Conservation (phyloP, 2,329 filamentous ascomycete species). For the Emericellopsis atlantica region DNA sequence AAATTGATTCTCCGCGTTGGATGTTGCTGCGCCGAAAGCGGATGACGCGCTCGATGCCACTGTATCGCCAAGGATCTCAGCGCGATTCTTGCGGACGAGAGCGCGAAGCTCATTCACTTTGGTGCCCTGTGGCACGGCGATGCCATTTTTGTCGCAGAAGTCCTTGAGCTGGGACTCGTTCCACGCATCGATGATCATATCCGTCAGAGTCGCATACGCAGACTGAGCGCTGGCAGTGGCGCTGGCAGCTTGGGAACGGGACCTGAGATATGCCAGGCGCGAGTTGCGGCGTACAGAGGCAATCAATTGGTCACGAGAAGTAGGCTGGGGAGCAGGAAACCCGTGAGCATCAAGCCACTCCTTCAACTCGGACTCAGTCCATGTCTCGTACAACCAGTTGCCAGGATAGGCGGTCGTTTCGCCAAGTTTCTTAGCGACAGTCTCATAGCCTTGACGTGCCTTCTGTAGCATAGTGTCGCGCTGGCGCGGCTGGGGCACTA, state of each 20-base stretch:
- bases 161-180: slow-evolving; percentile 80
- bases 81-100: slow-evolving; percentile 77
- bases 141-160: slow-evolving; percentile 82
- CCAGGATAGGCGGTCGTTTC: slow-evolving; percentile 81
- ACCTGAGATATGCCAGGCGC: slow-evolving; percentile 59
- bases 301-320: slow-evolving; percentile 75
- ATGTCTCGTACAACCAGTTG: slow-evolving; percentile 84
- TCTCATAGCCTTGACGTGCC: slow-evolving; percentile 70
- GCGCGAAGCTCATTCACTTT: slow-evolving; percentile 82
- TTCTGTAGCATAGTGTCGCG: slow-evolving; percentile 72
- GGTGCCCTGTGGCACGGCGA: slow-evolving; percentile 80
- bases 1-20: slow-evolving; percentile 63
- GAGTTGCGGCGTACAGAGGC: slow-evolving; percentile 85
- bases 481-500: slow-evolving; percentile 72
- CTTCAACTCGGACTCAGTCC: slow-evolving; percentile 90
- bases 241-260: slow-evolving; percentile 46
- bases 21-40: slow-evolving; percentile 59
- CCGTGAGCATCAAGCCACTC: slow-evolving; percentile 85
- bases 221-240: slow-evolving; percentile 53
- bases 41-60: slow-evolving; percentile 42
- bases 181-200: slow-evolving; percentile 83
- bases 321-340: slow-evolving; percentile 73
- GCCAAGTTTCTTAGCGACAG: slow-evolving; percentile 58
- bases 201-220: slow-evolving; percentile 63
- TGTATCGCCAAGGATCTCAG: slow-evolving; percentile 56